Conservation (phyloP, 495 filamentous ascomycete species). For the Hypomontagnella monticulosa region DNA sequence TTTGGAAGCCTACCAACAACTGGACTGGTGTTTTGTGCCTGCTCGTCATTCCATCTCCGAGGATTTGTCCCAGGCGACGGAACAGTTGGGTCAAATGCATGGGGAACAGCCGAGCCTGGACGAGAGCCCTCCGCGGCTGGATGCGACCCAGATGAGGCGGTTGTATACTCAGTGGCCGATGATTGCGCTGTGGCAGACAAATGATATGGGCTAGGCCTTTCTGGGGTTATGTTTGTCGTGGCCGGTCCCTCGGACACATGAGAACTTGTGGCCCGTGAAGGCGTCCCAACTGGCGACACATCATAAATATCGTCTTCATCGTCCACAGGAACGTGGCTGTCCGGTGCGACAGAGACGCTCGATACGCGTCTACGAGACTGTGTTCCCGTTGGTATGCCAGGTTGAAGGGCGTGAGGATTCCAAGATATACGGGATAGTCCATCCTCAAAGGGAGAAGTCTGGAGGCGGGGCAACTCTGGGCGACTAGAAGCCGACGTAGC, state of each 20-base stretch:
- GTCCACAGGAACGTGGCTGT: constrained; percentile 7
- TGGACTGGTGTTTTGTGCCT: constrained; percentile 23
- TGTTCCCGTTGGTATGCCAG: constrained; percentile 21
- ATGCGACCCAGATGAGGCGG: constrained; percentile 34
- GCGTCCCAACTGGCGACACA: constrained; percentile 64
- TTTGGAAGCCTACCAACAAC: constrained; percentile 49
- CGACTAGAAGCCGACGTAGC: constrained; percentile 21
- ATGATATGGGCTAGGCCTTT: constrained; percentile 44
- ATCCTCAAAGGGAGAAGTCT: constrained; percentile 28
- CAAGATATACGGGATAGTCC: constrained; percentile 28
- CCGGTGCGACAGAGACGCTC: constrained; percentile 34
- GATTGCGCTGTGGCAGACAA: constrained; percentile 28
- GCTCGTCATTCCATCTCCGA: constrained; percentile 18
- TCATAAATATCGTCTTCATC: constrained; percentile 62
- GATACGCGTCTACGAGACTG: constrained; percentile 34
- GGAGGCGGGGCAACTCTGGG: constrained; percentile 44
- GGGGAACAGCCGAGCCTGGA: constrained; percentile 32
- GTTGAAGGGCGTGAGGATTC: constrained; percentile 26
- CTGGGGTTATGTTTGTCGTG: constrained; percentile 25
- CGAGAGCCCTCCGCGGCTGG: constrained; percentile 15
- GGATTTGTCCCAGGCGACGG: constrained; percentile 40
- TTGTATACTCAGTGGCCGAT: constrained; percentile 33
- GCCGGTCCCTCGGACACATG: constrained; percentile 19
- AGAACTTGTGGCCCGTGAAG: constrained; percentile 31
- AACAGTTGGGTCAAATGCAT: constrained; percentile 39